Evolutionary conservation across 495 filamentous ascomycete species (phyloP).

Genomic region (Aspergillus wentii): DNA sequence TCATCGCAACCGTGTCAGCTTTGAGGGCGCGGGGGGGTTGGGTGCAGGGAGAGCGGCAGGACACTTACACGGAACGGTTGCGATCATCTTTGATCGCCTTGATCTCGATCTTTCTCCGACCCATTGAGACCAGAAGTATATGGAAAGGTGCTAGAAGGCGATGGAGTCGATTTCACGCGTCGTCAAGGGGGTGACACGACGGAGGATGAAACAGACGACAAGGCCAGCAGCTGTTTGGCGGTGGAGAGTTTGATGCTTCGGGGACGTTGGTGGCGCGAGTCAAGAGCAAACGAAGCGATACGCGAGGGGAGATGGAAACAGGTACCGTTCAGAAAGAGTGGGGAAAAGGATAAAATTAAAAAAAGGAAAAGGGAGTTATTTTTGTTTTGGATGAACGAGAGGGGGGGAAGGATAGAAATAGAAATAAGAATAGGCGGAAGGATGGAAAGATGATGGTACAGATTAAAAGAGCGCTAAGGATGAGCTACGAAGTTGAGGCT

Average conservation of each 20-base stretch:
- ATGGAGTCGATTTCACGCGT: slow-evolving; percentile 8
- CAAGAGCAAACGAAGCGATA: slow-evolving; percentile 9
- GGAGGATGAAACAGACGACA: not conserved
- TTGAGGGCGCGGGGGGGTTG: too few species aligned
- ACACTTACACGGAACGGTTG: slow-evolving; percentile 93
- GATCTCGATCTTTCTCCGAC: slow-evolving; percentile 89
- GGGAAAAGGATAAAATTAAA: slow-evolving; percentile 5
- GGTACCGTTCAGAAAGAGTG: slow-evolving; percentile 5
- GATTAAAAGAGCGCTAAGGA: slow-evolving; percentile 4
- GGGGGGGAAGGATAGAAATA: slow-evolving; percentile 4
- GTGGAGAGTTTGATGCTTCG: too few species aligned
- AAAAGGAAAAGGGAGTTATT: slow-evolving; percentile 3
- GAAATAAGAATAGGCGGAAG: not conserved
- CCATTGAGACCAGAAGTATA: slow-evolving; percentile 50
- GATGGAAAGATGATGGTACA: slow-evolving; percentile 3
- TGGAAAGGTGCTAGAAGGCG: slow-evolving; percentile 1
- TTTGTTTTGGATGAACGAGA: not conserved
- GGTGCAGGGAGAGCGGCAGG: slow-evolving; percentile 6
- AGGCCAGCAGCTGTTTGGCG: too few species aligned
- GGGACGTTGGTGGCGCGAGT: slow-evolving; percentile 11
- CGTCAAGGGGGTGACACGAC: too few species aligned
- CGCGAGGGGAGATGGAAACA: not conserved
- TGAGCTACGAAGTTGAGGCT: slow-evolving; percentile 1
- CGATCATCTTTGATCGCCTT: slow-evolving; percentile 99
- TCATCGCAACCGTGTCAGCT: not conserved